A percentile compares a stretch with the other conserved stretches of the same genome.
Evolutionary conservation across 179 eudicot species (phyloP).

Genomic region (Beta corolliflora): DNA sequence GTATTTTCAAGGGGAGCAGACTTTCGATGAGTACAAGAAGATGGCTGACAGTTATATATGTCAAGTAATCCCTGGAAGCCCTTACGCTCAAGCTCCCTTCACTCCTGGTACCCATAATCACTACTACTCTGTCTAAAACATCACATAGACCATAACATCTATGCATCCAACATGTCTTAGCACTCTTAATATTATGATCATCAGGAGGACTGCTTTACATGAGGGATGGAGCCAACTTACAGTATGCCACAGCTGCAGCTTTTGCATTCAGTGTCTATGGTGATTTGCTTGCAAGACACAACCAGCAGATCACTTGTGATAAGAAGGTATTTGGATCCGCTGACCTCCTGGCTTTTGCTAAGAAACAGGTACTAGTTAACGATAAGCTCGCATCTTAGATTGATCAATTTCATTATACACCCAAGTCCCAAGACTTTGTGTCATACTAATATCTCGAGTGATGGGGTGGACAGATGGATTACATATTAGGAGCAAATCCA

Average conservation of each 20-base stretch:
- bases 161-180: not conserved
- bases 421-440: not conserved
- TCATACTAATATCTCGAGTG: slow-evolving; percentile 9
- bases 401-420: not conserved
- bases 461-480: slow-evolving; percentile 63
- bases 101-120: slow-evolving; percentile 58
- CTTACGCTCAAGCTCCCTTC: slow-evolving; percentile 53
- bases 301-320: slow-evolving; percentile 60
- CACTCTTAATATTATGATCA: not conserved
- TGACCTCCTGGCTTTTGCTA: slow-evolving; percentile 59
- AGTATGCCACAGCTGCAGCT: slow-evolving; percentile 69
- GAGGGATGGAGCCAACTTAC: slow-evolving; percentile 87
- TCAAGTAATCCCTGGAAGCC: slow-evolving; percentile 65
- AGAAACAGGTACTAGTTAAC: slow-evolving; percentile 52
- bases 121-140: not conserved
- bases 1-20: slow-evolving; percentile 53
- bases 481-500: slow-evolving; percentile 76
- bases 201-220: slow-evolving; percentile 72
- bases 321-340: slow-evolving; percentile 41
- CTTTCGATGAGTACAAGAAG: slow-evolving; percentile 46
- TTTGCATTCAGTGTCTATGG: slow-evolving; percentile 64
- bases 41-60: slow-evolving; percentile 69
- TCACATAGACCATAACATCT: not conserved
- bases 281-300: slow-evolving; percentile 58
- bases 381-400: not conserved